phyloP scores from a whole-genome alignment of 2,329 filamentous ascomycete genomes.

The Curvularia lunata region DNA sequence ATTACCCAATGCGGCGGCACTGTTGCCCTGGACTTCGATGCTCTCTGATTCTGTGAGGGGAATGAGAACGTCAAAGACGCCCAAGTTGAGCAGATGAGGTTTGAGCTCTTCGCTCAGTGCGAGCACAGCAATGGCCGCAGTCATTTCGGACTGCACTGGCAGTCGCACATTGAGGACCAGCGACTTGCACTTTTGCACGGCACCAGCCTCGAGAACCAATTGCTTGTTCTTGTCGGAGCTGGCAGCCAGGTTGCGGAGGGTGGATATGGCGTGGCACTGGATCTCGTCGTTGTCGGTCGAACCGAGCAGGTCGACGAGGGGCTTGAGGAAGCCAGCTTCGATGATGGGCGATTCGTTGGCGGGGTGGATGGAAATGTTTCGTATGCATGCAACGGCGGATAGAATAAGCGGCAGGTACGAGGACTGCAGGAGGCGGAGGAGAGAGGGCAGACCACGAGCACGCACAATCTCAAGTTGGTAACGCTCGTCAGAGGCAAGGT shows the following conservation, averaged over 20 bases:
- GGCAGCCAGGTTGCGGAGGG: constrained; percentile 90
- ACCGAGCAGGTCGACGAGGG: constrained; percentile 89
- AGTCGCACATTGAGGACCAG: constrained; percentile 91
- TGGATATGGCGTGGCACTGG: constrained; percentile 98
- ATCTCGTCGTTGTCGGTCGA: constrained; percentile 99
- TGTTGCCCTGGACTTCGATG: constrained; percentile 98
- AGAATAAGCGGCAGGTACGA: constrained; percentile 95
- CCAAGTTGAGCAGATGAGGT: constrained; percentile 84
- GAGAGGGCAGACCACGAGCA: constrained; percentile 80
- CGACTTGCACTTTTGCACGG: constrained; percentile 98
- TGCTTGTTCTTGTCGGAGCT: constrained; percentile 98
- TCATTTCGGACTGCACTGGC: constrained; percentile 98
- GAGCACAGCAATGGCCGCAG: constrained; percentile 95
- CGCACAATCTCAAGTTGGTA: constrained; percentile 98
- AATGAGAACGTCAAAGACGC: constrained; percentile 95
- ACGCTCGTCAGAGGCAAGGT: constrained; percentile 96
- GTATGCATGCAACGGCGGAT: constrained; percentile 95
- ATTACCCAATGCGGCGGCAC: constrained; percentile 92
- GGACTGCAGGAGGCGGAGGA: constrained; percentile 89
- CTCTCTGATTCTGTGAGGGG: constrained; percentile 93
- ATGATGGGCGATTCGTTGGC: constrained; percentile 98
- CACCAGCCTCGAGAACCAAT: constrained; percentile 93
- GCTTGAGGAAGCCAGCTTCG: constrained; percentile 93
- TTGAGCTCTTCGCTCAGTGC: constrained; percentile 96
- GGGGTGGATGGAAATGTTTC: constrained; percentile 98